Conservation (phyloP, 257 asterid species). For the Capsicum baccatum region DNA sequence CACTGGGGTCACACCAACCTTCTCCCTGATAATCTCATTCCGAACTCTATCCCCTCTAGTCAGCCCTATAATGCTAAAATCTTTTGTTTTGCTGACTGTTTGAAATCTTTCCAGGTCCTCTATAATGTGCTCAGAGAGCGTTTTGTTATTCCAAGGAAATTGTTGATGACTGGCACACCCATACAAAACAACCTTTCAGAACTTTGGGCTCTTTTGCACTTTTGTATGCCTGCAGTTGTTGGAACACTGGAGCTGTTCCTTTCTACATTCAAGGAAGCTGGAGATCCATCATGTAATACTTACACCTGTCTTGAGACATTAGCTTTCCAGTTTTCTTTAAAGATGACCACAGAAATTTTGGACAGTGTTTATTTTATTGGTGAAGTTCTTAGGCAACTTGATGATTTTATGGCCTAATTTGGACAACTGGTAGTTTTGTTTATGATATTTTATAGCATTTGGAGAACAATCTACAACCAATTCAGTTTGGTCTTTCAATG, state of each 20-base stretch:
- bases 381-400: neutral
- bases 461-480: neutral
- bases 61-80: too few relatives aligned
- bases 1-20: too few relatives aligned
- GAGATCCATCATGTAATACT: conserved; percentile 68
- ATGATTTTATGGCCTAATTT: neutral
- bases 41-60: too few relatives aligned
- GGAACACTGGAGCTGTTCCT: conserved; percentile 81
- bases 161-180: conserved; percentile 98
- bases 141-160: conserved; percentile 80
- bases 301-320: conserved; percentile 6
- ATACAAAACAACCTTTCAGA: conserved; percentile 90
- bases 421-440: neutral
- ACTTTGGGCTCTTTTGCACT: conserved; percentile 94
- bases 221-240: conserved; percentile 80
- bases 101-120: conserved; percentile 63
- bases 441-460: conserved; percentile 11
- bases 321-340: neutral
- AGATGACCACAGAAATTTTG: neutral
- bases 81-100: conserved; percentile 17
- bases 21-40: too few relatives aligned
- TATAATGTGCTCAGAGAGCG: conserved; percentile 65
- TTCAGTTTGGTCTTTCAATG: neutral
- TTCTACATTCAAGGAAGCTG: conserved; percentile 84
- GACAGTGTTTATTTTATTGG: conserved; percentile 12